Evolutionary conservation across 352 stramenopile genomes (phyloP), one percentile per base, ranked within the genome.

Genomic region (Phytophthora pinifolia): DNA sequence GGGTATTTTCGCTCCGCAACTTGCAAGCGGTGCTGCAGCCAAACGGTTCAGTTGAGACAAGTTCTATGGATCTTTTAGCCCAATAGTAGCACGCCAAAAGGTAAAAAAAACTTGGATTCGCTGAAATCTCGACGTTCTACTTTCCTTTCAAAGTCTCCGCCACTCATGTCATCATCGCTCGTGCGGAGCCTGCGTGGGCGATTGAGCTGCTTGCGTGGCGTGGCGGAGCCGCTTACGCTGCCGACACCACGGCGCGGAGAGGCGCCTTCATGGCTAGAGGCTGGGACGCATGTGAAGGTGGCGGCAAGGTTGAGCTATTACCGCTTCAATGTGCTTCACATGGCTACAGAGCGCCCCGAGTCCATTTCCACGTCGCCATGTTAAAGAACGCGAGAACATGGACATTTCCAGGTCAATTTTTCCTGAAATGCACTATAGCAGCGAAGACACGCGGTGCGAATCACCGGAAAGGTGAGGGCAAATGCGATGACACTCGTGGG

Each of bases 121-220:
- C 0, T 17, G 29, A 57, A 62, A 45, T 12, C 10, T 9, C 15
- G 7, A 58, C 33, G 35, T 65, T 65, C 49, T 39, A 55, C 9
- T 54, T 42, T 56, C 34, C 48, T 27, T 45, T 46, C 37, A 31
- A 31, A 31, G 3, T 10, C 14, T 9, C 20, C 12, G 39, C 6
- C 12, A 7, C 13, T 15, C 45, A 55, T 68, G 59, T 68, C 54
- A 68, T 68, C 59, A 64, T 68, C 53, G 45, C 38, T 1, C 9
- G 0, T 8, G 6, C 20, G 39, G 9, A 10, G 39, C 45, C 30
- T 62, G 37, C 55, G 55, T 63, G 38, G 52, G 42, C 47, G 20
- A n/a, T 30, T 31, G 34, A 18, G 32, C 6, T n/a, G 32, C 47
- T 64, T n/a, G 47, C 46, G 46, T 57, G 14, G 39, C 18, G 12